These are phyloP conservation scores for Populus tremula DNA, from an alignment of 345 rosid genomes.

Conservation along the genomic window DNA sequence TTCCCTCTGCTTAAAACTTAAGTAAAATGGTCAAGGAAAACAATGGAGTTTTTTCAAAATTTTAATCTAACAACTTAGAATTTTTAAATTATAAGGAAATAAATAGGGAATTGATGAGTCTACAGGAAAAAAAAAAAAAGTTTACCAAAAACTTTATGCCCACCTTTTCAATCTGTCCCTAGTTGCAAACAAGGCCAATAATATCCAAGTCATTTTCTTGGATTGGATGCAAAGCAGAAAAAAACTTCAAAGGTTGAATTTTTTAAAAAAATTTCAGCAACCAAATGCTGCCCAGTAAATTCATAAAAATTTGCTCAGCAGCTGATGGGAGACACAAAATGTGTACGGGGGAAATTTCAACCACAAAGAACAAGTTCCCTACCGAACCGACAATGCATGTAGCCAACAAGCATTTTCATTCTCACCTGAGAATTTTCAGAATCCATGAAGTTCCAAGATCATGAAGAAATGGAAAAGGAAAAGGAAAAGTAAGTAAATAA, in stretches of 20 bases:
- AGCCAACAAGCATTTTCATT: too few species aligned
- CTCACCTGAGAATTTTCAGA: too few species aligned
- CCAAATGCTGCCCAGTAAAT: neutral
- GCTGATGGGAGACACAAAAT: too few species aligned
- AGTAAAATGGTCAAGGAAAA: neutral
- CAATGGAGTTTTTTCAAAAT: neutral
- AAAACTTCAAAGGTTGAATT: neutral
- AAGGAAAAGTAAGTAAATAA: neutral
- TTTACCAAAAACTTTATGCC: neutral
- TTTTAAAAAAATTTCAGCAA: neutral
- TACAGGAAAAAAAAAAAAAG: neutral
- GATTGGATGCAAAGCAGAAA: neutral
- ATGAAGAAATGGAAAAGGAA: too few species aligned
- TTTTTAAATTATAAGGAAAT: neutral
- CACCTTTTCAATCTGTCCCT: neutral
- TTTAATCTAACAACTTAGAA: neutral
- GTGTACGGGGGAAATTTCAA: neutral
- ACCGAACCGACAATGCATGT: neutral
- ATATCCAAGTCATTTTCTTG: neutral
- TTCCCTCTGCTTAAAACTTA: neutral
- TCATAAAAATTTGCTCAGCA: neutral
- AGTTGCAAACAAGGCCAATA: neutral
- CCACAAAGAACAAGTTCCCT: neutral
- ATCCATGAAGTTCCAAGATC: too few species aligned
- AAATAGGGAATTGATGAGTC: neutral